These are phyloP conservation scores for Pezicula radicicola DNA, from an alignment of 2,329 filamentous ascomycete genomes.

Conservation along the genomic window DNA sequence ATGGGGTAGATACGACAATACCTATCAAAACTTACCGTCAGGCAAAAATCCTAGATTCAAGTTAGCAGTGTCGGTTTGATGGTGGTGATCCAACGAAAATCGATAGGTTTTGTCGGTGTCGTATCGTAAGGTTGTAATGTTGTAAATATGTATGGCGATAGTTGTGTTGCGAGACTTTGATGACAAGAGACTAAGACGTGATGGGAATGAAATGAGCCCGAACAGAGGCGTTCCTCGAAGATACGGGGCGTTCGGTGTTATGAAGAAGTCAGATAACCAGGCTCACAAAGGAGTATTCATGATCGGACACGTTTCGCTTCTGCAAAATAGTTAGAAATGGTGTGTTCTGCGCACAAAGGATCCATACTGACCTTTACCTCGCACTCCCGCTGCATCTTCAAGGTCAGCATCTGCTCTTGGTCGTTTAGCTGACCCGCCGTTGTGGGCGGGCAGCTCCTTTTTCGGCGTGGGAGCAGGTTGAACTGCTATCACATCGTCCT, in stretches of 20 bases:
- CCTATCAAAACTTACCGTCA: conserved; percentile 6
- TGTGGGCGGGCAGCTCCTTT: conserved; percentile 8
- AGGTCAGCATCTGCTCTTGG: conserved; percentile 20
- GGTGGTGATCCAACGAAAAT: not conserved
- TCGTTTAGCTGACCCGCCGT: conserved; percentile 21
- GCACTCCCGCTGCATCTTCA: conserved; percentile 12
- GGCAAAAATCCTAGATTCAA: no score
- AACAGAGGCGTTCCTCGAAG: no score
- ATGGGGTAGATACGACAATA: conserved; percentile 14
- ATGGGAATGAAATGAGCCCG: no score
- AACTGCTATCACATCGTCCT: not conserved
- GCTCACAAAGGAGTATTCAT: conserved; percentile 9
- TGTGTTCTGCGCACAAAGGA: not conserved
- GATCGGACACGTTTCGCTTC: conserved; percentile 29
- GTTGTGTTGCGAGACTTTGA: no score
- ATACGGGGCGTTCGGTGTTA: no score
- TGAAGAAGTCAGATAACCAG: not conserved
- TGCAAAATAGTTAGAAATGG: conserved; percentile 17
- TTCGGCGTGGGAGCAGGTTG: not conserved
- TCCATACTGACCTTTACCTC: conserved; percentile 19
- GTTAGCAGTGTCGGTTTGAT: not conserved
- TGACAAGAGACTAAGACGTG: no score
- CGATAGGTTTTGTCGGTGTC: not conserved
- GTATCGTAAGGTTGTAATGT: no score
- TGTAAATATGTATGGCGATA: no score